A percentile compares a stretch with the other conserved stretches of the same genome.
Evolutionary conservation across 2,329 filamentous ascomycete genomes (phyloP).

Genomic region (Stenocarpella maydis): DNA sequence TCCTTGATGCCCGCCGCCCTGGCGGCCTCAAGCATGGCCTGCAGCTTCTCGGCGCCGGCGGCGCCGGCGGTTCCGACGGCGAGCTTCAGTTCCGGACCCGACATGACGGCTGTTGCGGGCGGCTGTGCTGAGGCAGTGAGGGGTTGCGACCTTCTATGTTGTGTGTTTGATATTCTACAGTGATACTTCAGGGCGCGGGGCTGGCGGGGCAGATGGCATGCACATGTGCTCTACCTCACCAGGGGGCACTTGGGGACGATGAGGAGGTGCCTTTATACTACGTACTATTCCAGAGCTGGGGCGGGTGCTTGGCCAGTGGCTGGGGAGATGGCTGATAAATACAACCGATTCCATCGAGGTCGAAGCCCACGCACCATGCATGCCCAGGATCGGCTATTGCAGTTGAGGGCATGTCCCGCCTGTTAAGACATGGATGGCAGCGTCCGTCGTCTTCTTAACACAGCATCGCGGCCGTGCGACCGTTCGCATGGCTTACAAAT

Average conservation of each 20-base stretch:
- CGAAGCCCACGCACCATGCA: not conserved
- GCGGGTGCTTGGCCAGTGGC: not conserved
- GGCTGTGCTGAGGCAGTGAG: not conserved
- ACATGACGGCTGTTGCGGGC: not conserved
- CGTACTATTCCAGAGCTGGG: too few species aligned
- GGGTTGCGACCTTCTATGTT: not conserved
- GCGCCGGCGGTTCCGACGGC: not conserved
- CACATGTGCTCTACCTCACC: too few species aligned
- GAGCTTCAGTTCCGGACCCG: not conserved
- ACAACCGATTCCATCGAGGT: not conserved
- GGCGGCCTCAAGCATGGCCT: constrained; percentile 14
- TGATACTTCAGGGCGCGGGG: too few species aligned
- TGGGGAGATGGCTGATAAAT: not conserved
- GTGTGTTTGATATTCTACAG: not conserved
- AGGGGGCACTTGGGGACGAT: not conserved
- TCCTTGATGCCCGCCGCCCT: constrained; percentile 26
- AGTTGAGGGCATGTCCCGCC: too few species aligned
- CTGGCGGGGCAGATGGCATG: not conserved
- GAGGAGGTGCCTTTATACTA: not conserved
- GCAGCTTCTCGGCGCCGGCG: not conserved
- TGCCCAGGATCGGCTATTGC: too few species aligned
- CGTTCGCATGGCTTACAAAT: too few species aligned
- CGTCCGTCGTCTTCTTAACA: too few species aligned
- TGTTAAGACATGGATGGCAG: too few species aligned
- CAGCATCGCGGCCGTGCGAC: too few species aligned